Evolutionary conservation across 331 rosid genomes (phyloP), one percentile per base, ranked within the genome.

Genomic region (Quercus lobata): DNA sequence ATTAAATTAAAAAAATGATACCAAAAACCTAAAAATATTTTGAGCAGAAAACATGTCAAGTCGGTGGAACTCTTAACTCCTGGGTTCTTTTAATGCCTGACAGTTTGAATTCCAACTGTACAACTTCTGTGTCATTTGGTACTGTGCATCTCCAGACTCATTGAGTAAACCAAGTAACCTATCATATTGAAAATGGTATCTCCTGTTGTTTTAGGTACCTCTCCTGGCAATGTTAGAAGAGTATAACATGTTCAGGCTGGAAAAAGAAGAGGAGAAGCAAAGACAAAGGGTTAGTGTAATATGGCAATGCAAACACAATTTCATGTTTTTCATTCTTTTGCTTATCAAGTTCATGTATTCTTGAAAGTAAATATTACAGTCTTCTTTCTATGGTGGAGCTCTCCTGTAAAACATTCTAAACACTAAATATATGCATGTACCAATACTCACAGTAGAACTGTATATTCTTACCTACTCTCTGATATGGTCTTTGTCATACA

Each of bases 171-270:
- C 69, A 76, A 27, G 70, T 76, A 52, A 76, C 54, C 73, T 17
- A 37, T 71, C 62, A 74, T 34, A 56, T 65, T 27, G 63, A 32
- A 27, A 72, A 44, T 55, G n/a, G 73, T 17, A 73, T 44, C 27
- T 83, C 65, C 54, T 75, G 72, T 55, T 25, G 60, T 63, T 35
- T 32, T 73, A 96, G 99, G 92, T 92, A 71, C 97, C 98, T 56
- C 91, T 96, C 69, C 82, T 90, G 83, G 93, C 84, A 81, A 89
- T 91, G 88, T 76, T 96, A 86, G 95, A 91, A 79, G 99, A 93
- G 81, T 96, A 96, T 84, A 83, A 83, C 81, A 87, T 79, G 41
- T 75, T 80, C 53, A 83, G 88, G 86, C 89, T 71, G 68, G 97
- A 91, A 89, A 96, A 85, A 83, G 98, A 96, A 78, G 91, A 87